phyloP scores from a whole-genome alignment of 1,139 yeast species.

The Arxiozyma heterogenica region DNA sequence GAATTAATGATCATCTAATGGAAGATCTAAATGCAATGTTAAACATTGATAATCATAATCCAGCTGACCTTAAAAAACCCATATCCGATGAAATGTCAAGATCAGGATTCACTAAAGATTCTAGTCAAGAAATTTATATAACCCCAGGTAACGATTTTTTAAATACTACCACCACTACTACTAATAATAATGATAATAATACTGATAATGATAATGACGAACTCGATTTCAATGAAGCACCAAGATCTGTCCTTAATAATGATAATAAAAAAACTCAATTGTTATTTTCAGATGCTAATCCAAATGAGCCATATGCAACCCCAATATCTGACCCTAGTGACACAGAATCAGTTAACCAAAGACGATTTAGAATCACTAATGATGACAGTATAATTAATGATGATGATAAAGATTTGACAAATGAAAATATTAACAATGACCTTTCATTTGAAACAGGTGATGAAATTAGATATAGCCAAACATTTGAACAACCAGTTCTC shows the following conservation, averaged over 20 bases:
- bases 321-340: background rate
- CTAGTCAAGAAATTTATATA: background rate
- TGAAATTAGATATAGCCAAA: slow-evolving; percentile 24
- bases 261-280: background rate
- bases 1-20: slow-evolving; percentile 11
- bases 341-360: slow-evolving; percentile 4
- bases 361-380: slow-evolving; percentile 7
- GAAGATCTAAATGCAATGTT: slow-evolving; percentile 23
- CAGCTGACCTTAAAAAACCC: background rate
- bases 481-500: slow-evolving; percentile 8
- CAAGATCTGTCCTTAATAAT: background rate
- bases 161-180: too few relatives aligned
- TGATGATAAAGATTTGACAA: slow-evolving; percentile 6
- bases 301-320: background rate
- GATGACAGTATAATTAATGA: slow-evolving; percentile 5
- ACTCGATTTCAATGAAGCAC: background rate
- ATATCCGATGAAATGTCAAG: background rate
- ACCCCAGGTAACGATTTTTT: background rate
- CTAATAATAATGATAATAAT: background rate
- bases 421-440: slow-evolving; percentile 10
- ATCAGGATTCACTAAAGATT: background rate
- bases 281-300: background rate
- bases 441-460: slow-evolving; percentile 27
- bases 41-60: slow-evolving; percentile 1
- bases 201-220: background rate